These are phyloP conservation scores for Penicillium sp. DNA, from an alignment of 2,329 filamentous ascomycete genomes.

Conservation along the genomic window DNA sequence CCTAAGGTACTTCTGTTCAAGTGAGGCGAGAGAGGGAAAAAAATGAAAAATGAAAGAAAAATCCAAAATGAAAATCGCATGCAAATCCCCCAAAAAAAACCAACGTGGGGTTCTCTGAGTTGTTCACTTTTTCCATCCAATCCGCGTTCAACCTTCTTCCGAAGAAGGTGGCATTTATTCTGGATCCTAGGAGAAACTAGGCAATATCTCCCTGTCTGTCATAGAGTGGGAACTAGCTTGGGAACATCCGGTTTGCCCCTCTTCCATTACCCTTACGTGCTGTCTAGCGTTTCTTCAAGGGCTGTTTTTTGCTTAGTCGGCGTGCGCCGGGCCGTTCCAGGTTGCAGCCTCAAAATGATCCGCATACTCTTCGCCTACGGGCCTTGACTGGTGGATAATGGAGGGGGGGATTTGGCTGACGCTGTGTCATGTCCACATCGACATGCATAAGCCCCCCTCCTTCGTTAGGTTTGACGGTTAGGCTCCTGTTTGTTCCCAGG, in stretches of 20 bases:
- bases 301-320: conserved; percentile 36
- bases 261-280: conserved; percentile 16
- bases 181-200: conserved; percentile 24
- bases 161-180: conserved; percentile 20
- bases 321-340: conserved; percentile 49
- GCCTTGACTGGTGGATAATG: conserved; percentile 36
- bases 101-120: conserved; percentile 31
- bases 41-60: neutral
- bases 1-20: conserved; percentile 6
- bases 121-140: conserved; percentile 27
- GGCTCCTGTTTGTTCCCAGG: conserved; percentile 38
- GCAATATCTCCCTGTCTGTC: conserved; percentile 10
- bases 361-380: conserved; percentile 37
- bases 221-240: conserved; percentile 4
- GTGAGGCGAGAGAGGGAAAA: neutral
- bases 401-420: conserved; percentile 36
- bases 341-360: conserved; percentile 47
- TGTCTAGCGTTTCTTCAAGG: conserved; percentile 40
- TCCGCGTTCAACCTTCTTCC: conserved; percentile 20
- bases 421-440: conserved; percentile 34
- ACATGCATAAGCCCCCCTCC: conserved; percentile 40
- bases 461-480: conserved; percentile 39
- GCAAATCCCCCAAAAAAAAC: conserved; percentile 1
- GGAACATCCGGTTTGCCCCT: conserved; percentile 11
- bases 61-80: neutral